Percentiles rank a stretch among this genome's conserved stretches.
phyloP scores from a whole-genome alignment of 164 flowering plant species.

The Protea cynaroides region DNA sequence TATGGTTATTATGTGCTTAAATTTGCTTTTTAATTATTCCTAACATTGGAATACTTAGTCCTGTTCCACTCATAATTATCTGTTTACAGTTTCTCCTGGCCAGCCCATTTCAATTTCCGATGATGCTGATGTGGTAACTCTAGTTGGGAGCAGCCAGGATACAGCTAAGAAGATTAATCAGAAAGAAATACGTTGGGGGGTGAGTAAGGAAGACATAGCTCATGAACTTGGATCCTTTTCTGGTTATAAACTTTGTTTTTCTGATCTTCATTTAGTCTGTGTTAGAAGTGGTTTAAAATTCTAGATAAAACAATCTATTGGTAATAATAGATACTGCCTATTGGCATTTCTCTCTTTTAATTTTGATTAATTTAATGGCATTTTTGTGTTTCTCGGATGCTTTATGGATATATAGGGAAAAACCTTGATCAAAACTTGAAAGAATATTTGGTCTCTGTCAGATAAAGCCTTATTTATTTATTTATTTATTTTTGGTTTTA shows the following conservation, averaged over 20 bases:
- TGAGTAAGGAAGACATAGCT: slow-evolving; percentile 28
- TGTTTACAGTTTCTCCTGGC: slow-evolving; percentile 77
- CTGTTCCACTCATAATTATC: slow-evolving; percentile 7
- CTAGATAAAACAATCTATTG: too few relatives aligned
- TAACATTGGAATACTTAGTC: not conserved
- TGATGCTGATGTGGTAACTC: slow-evolving; percentile 67
- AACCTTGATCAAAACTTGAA: not conserved
- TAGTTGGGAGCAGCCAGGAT: slow-evolving; percentile 72
- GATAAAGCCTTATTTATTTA: too few relatives aligned
- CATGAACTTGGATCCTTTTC: not conserved
- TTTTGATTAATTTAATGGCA: too few relatives aligned
- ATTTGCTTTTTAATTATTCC: not conserved
- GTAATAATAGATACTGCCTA: too few relatives aligned
- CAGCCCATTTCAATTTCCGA: slow-evolving; percentile 83
- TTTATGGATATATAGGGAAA: not conserved
- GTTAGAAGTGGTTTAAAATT: too few relatives aligned
- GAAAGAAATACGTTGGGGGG: slow-evolving; percentile 98
- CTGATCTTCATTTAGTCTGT: too few relatives aligned
- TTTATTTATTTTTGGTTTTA: too few relatives aligned
- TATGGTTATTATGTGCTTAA: not conserved
- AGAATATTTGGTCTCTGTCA: not conserved
- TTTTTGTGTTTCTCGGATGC: not conserved
- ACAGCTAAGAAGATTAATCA: slow-evolving; percentile 70
- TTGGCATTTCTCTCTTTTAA: not conserved
- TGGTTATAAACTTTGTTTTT: not conserved